These are phyloP conservation scores for Colletotrichum tofieldiae DNA, from an alignment of 2,329 filamentous ascomycete species.

Conservation along the genomic window DNA sequence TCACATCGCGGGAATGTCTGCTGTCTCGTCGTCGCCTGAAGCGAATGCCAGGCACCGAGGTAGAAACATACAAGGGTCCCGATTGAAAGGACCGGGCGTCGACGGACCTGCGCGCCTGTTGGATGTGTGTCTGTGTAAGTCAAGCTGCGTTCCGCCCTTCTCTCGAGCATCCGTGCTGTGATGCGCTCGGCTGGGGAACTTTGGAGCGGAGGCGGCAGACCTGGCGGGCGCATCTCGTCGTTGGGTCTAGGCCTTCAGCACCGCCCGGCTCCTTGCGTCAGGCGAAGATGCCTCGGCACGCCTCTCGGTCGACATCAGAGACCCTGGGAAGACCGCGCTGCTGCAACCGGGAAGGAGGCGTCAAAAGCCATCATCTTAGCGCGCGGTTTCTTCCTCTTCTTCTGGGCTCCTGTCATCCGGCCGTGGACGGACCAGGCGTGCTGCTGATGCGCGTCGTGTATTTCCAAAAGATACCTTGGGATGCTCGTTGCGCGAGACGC, in stretches of 20 bases:
- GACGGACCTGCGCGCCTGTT: neutral
- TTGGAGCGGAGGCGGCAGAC: neutral
- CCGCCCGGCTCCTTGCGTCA: neutral
- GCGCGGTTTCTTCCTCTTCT: neutral
- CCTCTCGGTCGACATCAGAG: neutral
- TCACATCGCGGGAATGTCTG: neutral
- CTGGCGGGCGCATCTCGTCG: neutral
- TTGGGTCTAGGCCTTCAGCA: slow-evolving; percentile 1
- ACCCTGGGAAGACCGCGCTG: slow-evolving; percentile 17
- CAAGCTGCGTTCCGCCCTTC: neutral
- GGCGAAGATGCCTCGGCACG: slow-evolving; percentile 7
- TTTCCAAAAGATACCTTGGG: neutral
- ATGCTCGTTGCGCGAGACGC: neutral
- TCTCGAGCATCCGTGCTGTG: neutral
- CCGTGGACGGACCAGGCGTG: slow-evolving; percentile 11
- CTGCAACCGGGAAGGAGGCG: slow-evolving; percentile 12
- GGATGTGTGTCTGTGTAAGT: slow-evolving; percentile 12
- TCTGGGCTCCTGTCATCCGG: slow-evolving; percentile 13
- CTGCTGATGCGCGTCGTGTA: slow-evolving; percentile 3
- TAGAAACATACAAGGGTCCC: slow-evolving; percentile 9
- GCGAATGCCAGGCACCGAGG: neutral
- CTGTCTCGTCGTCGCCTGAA: slow-evolving; percentile 37
- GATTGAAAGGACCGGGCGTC: slow-evolving; percentile 13
- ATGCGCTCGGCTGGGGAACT: slow-evolving; percentile 5
- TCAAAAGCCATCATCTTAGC: slow-evolving; percentile 8